A percentile compares a stretch with the other conserved stretches of the same genome.
Evolutionary conservation across 768 basidiomycete species (phyloP).

Genomic region (Termitomyces sp.): DNA sequence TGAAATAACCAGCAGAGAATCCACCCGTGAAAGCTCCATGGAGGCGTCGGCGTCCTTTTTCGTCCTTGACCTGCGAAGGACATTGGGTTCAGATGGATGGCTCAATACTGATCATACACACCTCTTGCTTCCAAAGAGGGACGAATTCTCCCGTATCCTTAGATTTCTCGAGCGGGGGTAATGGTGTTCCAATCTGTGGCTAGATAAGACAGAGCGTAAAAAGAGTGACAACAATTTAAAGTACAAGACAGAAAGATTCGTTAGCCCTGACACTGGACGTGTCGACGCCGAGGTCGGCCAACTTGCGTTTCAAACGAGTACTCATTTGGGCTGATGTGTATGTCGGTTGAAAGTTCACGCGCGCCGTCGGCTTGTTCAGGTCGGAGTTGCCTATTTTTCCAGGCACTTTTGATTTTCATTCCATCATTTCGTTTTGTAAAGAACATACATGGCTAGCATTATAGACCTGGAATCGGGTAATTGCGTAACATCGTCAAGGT

Average conservation of each 20-base stretch:
- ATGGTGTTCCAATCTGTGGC: conserved; percentile 82
- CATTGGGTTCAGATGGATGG: neutral
- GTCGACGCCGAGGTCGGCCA: conserved; percentile 16
- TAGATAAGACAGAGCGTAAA: neutral
- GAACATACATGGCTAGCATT: no score
- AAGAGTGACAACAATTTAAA: neutral
- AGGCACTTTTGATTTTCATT: no score
- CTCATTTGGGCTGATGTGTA: conserved; percentile 4
- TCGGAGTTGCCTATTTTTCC: neutral
- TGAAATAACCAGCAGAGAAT: conserved; percentile 97
- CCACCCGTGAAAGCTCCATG: conserved; percentile 99
- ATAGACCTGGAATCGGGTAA: no score
- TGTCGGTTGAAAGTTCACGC: neutral
- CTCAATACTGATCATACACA: conserved; percentile 26
- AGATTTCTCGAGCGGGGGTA: conserved; percentile 91
- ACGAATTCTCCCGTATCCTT: conserved; percentile 94
- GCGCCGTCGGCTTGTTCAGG: neutral
- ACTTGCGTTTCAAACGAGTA: conserved; percentile 16
- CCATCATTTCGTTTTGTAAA: no score
- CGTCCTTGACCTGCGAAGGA: conserved; percentile 71
- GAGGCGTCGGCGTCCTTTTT: conserved; percentile 86
- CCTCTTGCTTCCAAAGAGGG: conserved; percentile 97
- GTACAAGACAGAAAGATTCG: conserved; percentile 17
- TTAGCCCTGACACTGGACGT: conserved; percentile 14
- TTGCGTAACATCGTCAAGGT: neutral